These are phyloP conservation scores for Mercurialis annua DNA, from an alignment of 345 rosid genomes.

Conservation along the genomic window DNA sequence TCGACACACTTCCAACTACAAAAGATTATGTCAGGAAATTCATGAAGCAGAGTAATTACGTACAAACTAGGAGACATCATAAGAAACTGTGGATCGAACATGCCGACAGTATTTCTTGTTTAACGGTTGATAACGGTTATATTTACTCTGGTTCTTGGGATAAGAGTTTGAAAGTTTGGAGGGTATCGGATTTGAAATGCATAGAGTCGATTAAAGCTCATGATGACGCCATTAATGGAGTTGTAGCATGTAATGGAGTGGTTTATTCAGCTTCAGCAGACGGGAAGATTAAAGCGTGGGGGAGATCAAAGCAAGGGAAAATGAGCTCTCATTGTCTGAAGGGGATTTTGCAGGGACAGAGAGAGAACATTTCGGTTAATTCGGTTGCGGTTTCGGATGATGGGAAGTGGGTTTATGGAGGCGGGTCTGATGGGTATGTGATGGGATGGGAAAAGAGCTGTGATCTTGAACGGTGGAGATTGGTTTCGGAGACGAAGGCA, in stretches of 20 bases:
- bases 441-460: constrained; percentile 28
- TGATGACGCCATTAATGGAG: constrained; percentile 34
- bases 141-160: constrained; percentile 37
- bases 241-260: constrained; percentile 23
- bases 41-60: constrained; percentile 34
- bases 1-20: constrained; percentile 27
- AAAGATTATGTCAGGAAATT: constrained; percentile 32
- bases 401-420: constrained; percentile 36
- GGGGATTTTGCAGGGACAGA: constrained; percentile 64
- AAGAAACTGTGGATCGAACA: constrained; percentile 35
- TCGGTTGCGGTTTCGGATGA: constrained; percentile 31
- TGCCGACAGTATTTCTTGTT: constrained; percentile 31
- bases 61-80: constrained; percentile 29
- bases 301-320: constrained; percentile 23
- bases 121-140: constrained; percentile 15
- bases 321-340: constrained; percentile 27
- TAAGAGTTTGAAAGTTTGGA: constrained; percentile 32
- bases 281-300: constrained; percentile 33
- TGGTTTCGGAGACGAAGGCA: constrained; percentile 46
- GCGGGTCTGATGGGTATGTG: constrained; percentile 33
- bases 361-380: constrained; percentile 28
- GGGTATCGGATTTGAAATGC: constrained; percentile 30
- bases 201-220: constrained; percentile 34
- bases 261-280: constrained; percentile 34
- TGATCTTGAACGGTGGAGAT: constrained; percentile 23